Evolutionary conservation across 345 rosid genomes (phyloP), one percentile per base, ranked within the genome.

Genomic region (Sonneratia caseolaris): DNA sequence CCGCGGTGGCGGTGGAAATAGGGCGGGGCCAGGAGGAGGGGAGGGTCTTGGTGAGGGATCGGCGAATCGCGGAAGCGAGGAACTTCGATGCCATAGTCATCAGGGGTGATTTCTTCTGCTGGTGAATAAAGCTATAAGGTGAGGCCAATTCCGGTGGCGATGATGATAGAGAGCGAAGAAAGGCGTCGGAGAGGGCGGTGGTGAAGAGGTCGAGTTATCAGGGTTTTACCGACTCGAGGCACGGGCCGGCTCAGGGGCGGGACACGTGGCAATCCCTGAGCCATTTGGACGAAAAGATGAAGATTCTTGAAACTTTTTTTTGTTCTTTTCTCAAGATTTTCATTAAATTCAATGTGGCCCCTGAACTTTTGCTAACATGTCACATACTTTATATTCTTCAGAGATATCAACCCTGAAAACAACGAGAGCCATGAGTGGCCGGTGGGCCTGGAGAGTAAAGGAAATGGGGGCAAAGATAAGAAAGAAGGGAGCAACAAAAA

Each of bases 61-160:
- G 77, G 73, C 93, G 86, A 72, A 83, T 73, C 5, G 87, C 37
- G 72, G 90, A 80, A 65, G 83, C 80, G 45, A 84, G 68, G 47
- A 83, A 78, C 75, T 79, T 92, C 38, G 88, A 80, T 43, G 96
- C 90, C 97, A 91, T 91, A 27, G 56, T 57, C 14, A 62, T 3
- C 13, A 3, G 24, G 3, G 24, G 24, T 12, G 7, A 21, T 2
- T 21, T 3, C 59, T 55, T 5, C 32, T 27, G 32, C 32, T 27
- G 13, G 64, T 1, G 35, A n/a, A n/a, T 3, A 3, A n/a, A 24
- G 21, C 1, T 7, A 5, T 24, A 57, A 57, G 64, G 64, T 1
- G 64, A n/a, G 22, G 13, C 13, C 35, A 47, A 47, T n/a, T n/a
- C 11, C 13, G 32, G 22, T 57, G 27, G 64, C 64, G 64, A 9